Percentiles rank a stretch among this genome's conserved stretches.
phyloP scores from a whole-genome alignment of 2,329 filamentous ascomycete genomes.

The Claviceps pusilla region DNA sequence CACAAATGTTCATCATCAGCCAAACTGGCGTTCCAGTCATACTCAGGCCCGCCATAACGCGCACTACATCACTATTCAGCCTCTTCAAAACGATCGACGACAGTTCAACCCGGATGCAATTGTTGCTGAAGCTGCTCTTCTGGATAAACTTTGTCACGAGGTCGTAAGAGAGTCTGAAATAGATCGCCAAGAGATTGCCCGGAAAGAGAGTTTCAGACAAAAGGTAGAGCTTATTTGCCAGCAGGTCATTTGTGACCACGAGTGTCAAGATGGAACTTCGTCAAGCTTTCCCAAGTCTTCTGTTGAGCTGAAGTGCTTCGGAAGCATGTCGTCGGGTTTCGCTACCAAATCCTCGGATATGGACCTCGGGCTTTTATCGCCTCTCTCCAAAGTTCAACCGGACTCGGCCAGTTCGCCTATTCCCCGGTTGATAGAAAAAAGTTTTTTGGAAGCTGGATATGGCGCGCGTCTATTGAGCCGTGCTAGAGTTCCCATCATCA shows the following conservation, averaged over 20 bases:
- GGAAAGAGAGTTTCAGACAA: constrained; percentile 57
- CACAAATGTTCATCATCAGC: background rate
- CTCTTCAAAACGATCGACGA: constrained; percentile 17
- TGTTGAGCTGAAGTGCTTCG: constrained; percentile 63
- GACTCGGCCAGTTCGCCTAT: constrained; percentile 45
- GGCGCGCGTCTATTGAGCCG: constrained; percentile 64
- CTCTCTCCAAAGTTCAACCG: constrained; percentile 37
- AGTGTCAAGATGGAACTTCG: constrained; percentile 25
- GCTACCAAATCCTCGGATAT: constrained; percentile 80
- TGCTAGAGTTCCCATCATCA: constrained; percentile 76
- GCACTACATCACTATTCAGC: background rate
- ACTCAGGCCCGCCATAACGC: background rate
- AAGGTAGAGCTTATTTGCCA: constrained; percentile 51
- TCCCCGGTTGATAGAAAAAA: constrained; percentile 61
- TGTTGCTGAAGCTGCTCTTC: constrained; percentile 29
- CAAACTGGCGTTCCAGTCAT: background rate
- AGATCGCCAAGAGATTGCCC: constrained; percentile 42
- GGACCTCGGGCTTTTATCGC: constrained; percentile 67
- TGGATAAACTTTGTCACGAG: constrained; percentile 32
- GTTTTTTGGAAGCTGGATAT: constrained; percentile 54
- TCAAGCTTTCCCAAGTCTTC: constrained; percentile 35
- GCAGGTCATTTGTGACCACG: constrained; percentile 38
- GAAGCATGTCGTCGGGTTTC: constrained; percentile 72
- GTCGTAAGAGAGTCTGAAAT: constrained; percentile 46
- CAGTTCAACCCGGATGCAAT: constrained; percentile 28